Conservation (phyloP, 768 basidiomycete species). For the Pluteus cervinus region DNA sequence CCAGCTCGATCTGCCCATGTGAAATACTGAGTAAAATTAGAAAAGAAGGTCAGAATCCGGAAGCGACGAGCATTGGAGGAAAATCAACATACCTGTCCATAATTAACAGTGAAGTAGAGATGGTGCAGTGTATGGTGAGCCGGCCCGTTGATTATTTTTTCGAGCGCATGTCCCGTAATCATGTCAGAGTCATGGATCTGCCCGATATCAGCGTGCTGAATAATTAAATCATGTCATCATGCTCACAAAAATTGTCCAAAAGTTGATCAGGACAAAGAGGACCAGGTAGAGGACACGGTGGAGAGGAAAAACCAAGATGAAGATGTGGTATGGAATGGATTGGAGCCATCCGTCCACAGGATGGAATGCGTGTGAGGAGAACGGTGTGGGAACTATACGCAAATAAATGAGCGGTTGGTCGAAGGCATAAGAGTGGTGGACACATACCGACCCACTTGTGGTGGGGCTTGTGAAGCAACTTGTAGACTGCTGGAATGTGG, state of each 20-base stretch:
- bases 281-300: slow-evolving; percentile 80
- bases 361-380: slow-evolving; percentile 97
- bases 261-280: slow-evolving; percentile 88
- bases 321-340: slow-evolving; percentile 92
- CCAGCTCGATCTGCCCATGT: slow-evolving; percentile 87
- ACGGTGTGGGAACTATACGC: slow-evolving; percentile 85
- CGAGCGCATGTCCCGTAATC: slow-evolving; percentile 87
- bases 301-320: slow-evolving; percentile 85
- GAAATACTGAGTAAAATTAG: slow-evolving; percentile 69
- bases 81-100: slow-evolving; percentile 63
- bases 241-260: slow-evolving; percentile 87
- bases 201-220: not conserved
- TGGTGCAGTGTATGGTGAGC: slow-evolving; percentile 98
- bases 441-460: slow-evolving; percentile 95
- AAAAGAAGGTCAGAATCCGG: slow-evolving; percentile 5
- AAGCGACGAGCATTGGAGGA: not conserved
- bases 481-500: slow-evolving; percentile 85
- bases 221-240: not conserved
- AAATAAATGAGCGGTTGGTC: not conserved
- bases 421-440: not conserved
- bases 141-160: slow-evolving; percentile 93
- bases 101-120: slow-evolving; percentile 95
- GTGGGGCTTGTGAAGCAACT: slow-evolving; percentile 92
- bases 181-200: slow-evolving; percentile 99
- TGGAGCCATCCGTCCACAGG: slow-evolving; percentile 92